A percentile compares a stretch with the other conserved stretches of the same genome.
Conservation (phyloP, 176 grass and related monocot species). For the Otatea glauca region DNA sequence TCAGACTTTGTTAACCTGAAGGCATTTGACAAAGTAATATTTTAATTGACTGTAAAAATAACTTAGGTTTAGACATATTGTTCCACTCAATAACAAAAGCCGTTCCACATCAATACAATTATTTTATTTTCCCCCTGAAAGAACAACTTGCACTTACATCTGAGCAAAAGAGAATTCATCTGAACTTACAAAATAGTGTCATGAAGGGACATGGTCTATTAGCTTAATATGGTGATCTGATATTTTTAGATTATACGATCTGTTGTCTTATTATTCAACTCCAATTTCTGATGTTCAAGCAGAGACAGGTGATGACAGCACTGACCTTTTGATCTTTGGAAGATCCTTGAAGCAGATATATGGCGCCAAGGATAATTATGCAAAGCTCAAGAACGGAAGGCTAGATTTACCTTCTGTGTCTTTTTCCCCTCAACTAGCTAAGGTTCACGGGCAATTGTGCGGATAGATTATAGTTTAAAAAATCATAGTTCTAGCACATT, state of each 20-base stretch:
- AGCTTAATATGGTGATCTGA: background rate
- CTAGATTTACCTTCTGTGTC: background rate
- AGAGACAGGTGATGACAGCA: conserved; percentile 20
- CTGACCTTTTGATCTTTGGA: conserved; percentile 18
- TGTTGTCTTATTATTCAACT: conserved; percentile 27
- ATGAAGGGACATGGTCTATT: background rate
- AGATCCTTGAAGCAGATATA: background rate
- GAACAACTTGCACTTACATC: background rate
- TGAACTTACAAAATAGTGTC: background rate
- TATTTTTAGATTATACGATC: background rate
- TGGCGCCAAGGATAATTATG: conserved; percentile 2
- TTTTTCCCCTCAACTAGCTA: background rate
- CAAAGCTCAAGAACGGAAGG: conserved; percentile 33
- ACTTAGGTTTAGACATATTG: background rate
- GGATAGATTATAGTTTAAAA: background rate
- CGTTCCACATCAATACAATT: background rate
- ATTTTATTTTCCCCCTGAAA: background rate
- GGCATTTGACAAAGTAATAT: conserved; percentile 5
- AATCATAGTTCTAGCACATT: background rate
- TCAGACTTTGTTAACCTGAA: conserved; percentile 68
- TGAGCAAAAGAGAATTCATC: conserved; percentile 17
- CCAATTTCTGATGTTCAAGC: conserved; percentile 31
- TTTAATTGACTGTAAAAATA: conserved; percentile 6
- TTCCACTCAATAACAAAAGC: background rate
- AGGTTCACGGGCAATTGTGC: background rate